These are phyloP conservation scores for Tricholoma sp. DNA, from an alignment of 768 basidiomycete species.

Conservation along the genomic window DNA sequence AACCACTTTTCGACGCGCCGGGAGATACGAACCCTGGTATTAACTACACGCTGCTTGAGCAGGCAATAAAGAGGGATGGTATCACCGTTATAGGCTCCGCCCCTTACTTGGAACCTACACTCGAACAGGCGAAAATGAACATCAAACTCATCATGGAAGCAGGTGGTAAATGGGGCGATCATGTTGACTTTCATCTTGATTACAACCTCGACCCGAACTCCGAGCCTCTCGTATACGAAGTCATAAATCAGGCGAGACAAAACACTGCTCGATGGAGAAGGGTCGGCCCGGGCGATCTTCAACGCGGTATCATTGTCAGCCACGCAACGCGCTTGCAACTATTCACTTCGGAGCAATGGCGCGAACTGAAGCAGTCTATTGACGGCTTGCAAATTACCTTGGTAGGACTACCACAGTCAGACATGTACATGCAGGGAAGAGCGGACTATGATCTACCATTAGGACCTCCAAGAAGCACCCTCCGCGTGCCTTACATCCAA, in stretches of 20 bases:
- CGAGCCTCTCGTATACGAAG: constrained; percentile 52
- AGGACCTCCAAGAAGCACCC: constrained; percentile 47
- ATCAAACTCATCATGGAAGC: constrained; percentile 48
- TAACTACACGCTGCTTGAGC: constrained; percentile 41
- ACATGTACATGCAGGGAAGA: constrained; percentile 67
- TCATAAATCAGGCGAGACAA: constrained; percentile 37
- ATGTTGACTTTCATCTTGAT: constrained; percentile 65
- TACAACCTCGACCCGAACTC: constrained; percentile 51
- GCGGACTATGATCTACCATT: constrained; percentile 24
- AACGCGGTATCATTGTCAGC: constrained; percentile 48
- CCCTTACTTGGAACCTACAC: constrained; percentile 56
- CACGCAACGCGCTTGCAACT: constrained; percentile 57
- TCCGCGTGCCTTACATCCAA: constrained; percentile 46
- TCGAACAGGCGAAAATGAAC: constrained; percentile 44
- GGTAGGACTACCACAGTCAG: constrained; percentile 57
- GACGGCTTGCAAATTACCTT: constrained; percentile 44
- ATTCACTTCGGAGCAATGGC: constrained; percentile 43
- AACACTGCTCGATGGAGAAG: constrained; percentile 14
- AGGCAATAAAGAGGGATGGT: constrained; percentile 33
- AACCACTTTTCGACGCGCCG: constrained; percentile 41
- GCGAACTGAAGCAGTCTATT: constrained; percentile 32
- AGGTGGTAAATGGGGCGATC: constrained; percentile 31
- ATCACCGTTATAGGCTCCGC: constrained; percentile 58
- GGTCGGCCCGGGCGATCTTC: constrained; percentile 14
- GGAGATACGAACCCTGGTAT: constrained; percentile 30